Base-by-base conservation (phyloP, 2,329 filamentous ascomycete species). In the Endocalyx cinctus region DNA sequence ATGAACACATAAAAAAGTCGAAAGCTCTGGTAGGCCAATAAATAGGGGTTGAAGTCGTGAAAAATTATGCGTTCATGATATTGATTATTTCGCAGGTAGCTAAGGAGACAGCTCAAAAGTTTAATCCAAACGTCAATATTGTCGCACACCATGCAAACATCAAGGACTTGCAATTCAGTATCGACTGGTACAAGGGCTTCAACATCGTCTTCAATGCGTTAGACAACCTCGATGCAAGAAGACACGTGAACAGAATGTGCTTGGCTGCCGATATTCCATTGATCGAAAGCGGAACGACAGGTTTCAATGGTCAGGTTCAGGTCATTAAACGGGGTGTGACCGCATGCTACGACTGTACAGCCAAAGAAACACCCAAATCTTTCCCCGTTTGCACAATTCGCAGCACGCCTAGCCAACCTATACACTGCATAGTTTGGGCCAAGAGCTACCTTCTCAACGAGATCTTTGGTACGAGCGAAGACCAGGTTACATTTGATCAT, bases 381-480 rank as follows among this genome's bases (percentile, higher is more conserved):
- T 97, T 94, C 54, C 89, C 92, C 2, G 89, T 97, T 26, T 98
- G 92, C 66, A 98, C 92, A 2, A 97, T 98, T 50, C 79, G 92
- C 58, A 96, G 87, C 59, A 98, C 89, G 0, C 92, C 92, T 0
- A 94, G 85, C 45, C 90, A 97, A 52, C 87, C 90, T 1, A 97
- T 98, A 27, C 92, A 98, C 63, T 97, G 92, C 65, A 98, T 98
- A 41, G 90, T 98, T 3, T 98, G 92, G 92, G 90, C 78, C 14
- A 98, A 97, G 65, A 95, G 88, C 58, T 98, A 97, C 58, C 72
- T 98, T 7, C 76, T 98, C 40, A 92, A 87, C 46, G 92, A 98
- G 59, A 80, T 98, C 6, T 98, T 96, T 49, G 92, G 92, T 13
- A 78, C 79, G 4, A 94, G 87, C 48, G 90, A 97, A 59, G 87